These are phyloP conservation scores for Pythium graminicola DNA, from an alignment of 352 stramenopile genomes.

Conservation along the genomic window DNA sequence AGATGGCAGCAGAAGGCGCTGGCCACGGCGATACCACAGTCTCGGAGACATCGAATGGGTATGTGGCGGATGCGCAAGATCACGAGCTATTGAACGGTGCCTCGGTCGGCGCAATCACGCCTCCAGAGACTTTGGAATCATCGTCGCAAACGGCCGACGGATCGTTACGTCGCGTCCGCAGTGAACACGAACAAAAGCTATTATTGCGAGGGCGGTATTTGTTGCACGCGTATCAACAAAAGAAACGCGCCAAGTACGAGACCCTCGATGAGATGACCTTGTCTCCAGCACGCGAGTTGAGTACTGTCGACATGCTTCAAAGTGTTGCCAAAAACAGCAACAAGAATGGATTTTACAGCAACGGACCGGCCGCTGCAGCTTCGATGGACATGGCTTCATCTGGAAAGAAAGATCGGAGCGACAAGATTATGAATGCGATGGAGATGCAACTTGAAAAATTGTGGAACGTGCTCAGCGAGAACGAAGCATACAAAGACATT, in stretches of 20 bases:
- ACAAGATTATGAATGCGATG: constrained; percentile 22
- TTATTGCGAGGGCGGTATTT: constrained; percentile 39
- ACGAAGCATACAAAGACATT: constrained; percentile 20
- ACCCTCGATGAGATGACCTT: constrained; percentile 19
- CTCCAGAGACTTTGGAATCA: constrained; percentile 1
- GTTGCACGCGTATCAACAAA: constrained; percentile 39
- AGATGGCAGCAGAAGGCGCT: constrained; percentile 20
- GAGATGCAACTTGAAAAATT: constrained; percentile 32
- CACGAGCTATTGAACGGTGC: constrained; percentile 19
- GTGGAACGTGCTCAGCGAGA: constrained; percentile 21
- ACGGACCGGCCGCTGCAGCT: not conserved
- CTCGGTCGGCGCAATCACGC: constrained; percentile 2
- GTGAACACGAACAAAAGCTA: constrained; percentile 27
- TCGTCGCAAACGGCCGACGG: not conserved
- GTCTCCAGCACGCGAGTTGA: constrained; percentile 6
- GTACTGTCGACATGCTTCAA: constrained; percentile 10
- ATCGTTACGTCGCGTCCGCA: constrained; percentile 1
- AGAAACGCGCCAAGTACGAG: constrained; percentile 29
- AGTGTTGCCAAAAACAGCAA: not conserved
- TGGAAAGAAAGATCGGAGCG: not conserved
- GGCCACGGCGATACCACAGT: constrained; percentile 8
- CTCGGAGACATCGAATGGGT: constrained; percentile 5
- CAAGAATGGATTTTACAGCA: constrained; percentile 1
- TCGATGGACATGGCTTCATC: constrained; percentile 18
- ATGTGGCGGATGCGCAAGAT: constrained; percentile 7